These are phyloP conservation scores for Diutina scorzettiae DNA, from an alignment of 1,139 yeast species.

Conservation along the genomic window DNA sequence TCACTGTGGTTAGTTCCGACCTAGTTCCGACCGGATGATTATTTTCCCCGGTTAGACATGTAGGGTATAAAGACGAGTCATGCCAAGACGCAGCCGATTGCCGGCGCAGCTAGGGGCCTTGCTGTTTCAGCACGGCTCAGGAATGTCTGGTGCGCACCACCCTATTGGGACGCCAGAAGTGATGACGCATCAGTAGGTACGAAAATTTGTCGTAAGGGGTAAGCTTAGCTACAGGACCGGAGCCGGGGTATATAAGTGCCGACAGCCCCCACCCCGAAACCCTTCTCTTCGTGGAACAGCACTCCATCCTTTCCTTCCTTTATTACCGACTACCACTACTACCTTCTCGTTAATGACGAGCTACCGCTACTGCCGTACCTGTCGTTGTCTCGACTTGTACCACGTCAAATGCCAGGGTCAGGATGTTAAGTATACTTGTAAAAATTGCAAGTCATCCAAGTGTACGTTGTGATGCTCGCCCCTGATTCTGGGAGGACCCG, in stretches of 20 bases:
- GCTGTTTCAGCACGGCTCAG: too few species aligned
- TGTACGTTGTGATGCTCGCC: background rate
- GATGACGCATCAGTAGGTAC: background rate
- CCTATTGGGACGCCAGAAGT: too few species aligned
- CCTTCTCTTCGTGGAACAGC: background rate
- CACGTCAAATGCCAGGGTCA: slow-evolving; percentile 1
- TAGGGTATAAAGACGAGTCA: too few species aligned
- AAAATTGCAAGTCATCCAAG: slow-evolving; percentile 4
- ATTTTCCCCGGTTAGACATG: too few species aligned
- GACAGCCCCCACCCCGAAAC: background rate
- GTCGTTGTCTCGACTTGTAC: slow-evolving; percentile 4
- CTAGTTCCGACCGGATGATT: too few species aligned
- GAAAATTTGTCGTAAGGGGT: too few species aligned
- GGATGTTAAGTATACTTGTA: slow-evolving; percentile 3
- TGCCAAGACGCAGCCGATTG: too few species aligned
- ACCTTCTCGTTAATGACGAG: background rate
- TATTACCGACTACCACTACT: background rate
- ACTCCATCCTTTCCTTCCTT: slow-evolving; percentile 2
- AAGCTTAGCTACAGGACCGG: too few species aligned
- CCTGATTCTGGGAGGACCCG: too few species aligned
- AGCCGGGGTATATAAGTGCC: background rate
- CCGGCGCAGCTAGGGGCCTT: too few species aligned
- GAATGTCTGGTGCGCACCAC: too few species aligned
- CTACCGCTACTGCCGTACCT: slow-evolving; percentile 4
- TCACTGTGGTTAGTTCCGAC: too few species aligned